These are phyloP conservation scores for Strigomonas galati DNA, from an alignment of 208 protist genomes.

Conservation along the genomic window DNA sequence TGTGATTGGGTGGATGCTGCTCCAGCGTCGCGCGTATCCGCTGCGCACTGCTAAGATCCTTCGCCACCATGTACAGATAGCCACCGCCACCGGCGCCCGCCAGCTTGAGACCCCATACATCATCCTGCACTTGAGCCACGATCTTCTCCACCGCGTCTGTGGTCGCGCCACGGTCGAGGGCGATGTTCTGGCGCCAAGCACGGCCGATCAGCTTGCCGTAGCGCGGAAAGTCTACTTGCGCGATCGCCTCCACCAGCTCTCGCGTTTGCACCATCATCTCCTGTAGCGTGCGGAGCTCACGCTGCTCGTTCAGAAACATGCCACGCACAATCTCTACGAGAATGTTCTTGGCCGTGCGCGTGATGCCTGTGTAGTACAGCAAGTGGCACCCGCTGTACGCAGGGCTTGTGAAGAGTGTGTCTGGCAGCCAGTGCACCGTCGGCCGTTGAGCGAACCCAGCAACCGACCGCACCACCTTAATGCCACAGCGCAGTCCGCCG, in stretches of 20 bases:
- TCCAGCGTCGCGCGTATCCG: constrained; percentile 35
- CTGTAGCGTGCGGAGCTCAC: constrained; percentile 25
- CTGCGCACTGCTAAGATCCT: constrained; percentile 31
- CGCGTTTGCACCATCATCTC: constrained; percentile 40
- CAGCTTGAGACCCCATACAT: constrained; percentile 45
- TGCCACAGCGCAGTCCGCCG: constrained; percentile 41
- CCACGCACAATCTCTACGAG: constrained; percentile 38
- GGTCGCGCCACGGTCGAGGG: constrained; percentile 35
- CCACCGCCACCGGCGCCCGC: constrained; percentile 64
- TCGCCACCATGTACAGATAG: constrained; percentile 65
- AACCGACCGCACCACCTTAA: constrained; percentile 46
- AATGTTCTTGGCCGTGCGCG: constrained; percentile 41
- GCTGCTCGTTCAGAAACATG: constrained; percentile 35
- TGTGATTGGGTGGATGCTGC: constrained; percentile 32
- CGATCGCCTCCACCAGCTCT: constrained; percentile 42
- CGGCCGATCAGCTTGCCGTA: constrained; percentile 31
- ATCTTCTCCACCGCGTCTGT: constrained; percentile 33
- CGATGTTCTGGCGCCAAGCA: constrained; percentile 56
- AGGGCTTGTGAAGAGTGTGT: constrained; percentile 36
- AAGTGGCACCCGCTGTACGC: constrained; percentile 32
- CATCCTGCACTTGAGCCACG: constrained; percentile 32
- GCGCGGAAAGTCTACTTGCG: constrained; percentile 28
- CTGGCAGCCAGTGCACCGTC: constrained; percentile 39
- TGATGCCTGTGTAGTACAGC: constrained; percentile 65
- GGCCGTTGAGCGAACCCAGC: constrained; percentile 30